Conservation (phyloP, 2,329 filamentous ascomycete genomes). For the Nemania bipapillata region DNA sequence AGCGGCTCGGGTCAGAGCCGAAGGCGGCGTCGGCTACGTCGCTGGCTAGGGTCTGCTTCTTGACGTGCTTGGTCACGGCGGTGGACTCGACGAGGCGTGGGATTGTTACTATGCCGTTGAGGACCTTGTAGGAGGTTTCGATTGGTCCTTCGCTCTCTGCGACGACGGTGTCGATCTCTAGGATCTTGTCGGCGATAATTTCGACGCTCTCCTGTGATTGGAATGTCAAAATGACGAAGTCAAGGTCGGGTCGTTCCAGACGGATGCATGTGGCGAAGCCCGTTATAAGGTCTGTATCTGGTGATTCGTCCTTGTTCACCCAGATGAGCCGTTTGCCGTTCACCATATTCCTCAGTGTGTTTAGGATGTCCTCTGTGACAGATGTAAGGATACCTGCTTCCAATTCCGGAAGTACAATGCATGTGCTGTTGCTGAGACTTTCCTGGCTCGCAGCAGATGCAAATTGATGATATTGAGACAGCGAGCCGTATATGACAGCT, state of each 20-base stretch:
- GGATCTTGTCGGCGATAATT: constrained; percentile 8
- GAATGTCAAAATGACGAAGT: constrained; percentile 23
- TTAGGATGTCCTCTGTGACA: constrained; percentile 20
- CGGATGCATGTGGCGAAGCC: constrained; percentile 27
- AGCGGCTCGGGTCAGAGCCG: constrained; percentile 14
- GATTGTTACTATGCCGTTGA: constrained; percentile 14
- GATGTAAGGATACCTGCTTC: constrained; percentile 5
- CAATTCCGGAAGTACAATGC: constrained; percentile 28
- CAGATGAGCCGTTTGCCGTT: constrained; percentile 26
- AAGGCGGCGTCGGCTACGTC: constrained; percentile 19
- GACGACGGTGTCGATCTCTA: constrained; percentile 18
- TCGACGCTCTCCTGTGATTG: constrained; percentile 3
- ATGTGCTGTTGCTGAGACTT: constrained; percentile 14
- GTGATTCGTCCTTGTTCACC: constrained; percentile 27
- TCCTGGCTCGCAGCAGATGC: constrained; percentile 17
- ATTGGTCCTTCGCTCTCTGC: constrained; percentile 8
- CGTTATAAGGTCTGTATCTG: constrained; percentile 22
- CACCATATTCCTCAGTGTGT: constrained; percentile 17
- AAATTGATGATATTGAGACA: constrained; percentile 12
- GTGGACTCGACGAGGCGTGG: constrained; percentile 16
- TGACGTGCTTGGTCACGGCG: constrained; percentile 17
- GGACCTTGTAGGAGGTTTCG: constrained; percentile 23
- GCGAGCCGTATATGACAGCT: background rate
- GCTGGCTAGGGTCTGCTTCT: constrained; percentile 6
- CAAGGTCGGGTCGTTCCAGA: constrained; percentile 21